Conservation (phyloP, 78 protist species). For the Corallochytrium limacisporum region DNA sequence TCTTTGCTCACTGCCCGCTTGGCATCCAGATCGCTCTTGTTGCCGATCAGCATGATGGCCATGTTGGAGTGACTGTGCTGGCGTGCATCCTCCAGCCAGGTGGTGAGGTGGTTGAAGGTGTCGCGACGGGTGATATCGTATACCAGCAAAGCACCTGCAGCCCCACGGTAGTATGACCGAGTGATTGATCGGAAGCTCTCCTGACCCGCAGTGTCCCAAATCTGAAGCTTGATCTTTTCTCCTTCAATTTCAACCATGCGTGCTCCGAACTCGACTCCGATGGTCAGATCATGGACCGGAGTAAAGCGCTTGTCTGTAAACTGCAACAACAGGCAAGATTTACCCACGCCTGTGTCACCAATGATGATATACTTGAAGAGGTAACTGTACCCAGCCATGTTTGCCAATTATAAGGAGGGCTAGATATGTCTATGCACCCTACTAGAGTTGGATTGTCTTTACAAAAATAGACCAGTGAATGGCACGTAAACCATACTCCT, state of each 20-base stretch:
- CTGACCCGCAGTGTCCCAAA: constrained; percentile 93
- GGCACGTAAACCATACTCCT: no score
- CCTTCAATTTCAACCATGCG: constrained; percentile 70
- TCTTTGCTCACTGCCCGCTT: constrained; percentile 73
- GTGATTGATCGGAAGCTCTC: constrained; percentile 95
- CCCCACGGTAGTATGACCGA: constrained; percentile 95
- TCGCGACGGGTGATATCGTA: constrained; percentile 67
- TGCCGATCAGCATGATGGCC: constrained; percentile 89
- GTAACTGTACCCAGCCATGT: constrained; percentile 55
- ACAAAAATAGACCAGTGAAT: no score
- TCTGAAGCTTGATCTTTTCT: constrained; percentile 86
- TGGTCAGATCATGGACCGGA: constrained; percentile 92
- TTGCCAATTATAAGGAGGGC: no score
- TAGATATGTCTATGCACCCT: no score
- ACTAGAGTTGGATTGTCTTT: no score
- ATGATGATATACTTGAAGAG: constrained; percentile 95
- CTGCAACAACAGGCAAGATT: constrained; percentile 88
- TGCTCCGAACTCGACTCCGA: constrained; percentile 97
- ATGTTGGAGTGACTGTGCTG: constrained; percentile 63
- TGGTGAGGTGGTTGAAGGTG: constrained; percentile 82
- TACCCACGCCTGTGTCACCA: constrained; percentile 94
- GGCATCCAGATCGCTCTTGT: constrained; percentile 79
- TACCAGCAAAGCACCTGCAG: constrained; percentile 63
- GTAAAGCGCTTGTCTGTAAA: constrained; percentile 91
- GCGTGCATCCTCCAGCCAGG: constrained; percentile 77